Conservation (phyloP, 2,329 filamentous ascomycete genomes). For the Akanthomyces uredinophilus region DNA sequence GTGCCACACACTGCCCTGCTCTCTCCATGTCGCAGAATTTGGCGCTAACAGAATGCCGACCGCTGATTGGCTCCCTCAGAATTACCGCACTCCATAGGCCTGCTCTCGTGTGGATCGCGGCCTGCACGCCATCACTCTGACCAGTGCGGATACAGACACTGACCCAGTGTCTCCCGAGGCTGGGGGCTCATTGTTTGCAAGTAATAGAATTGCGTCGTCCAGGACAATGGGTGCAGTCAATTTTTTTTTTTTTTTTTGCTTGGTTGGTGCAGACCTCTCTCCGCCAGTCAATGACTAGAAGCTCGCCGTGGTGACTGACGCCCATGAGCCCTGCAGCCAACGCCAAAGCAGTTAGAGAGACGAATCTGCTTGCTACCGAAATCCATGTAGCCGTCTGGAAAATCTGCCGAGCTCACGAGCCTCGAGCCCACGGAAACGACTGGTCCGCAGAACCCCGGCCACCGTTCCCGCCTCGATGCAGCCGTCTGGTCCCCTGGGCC, state of each 20-base stretch:
- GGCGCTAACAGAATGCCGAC: neutral
- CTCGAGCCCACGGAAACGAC: neutral
- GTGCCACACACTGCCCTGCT: neutral
- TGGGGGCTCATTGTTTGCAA: too few species aligned
- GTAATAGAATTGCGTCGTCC: neutral
- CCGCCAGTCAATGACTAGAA: too few species aligned
- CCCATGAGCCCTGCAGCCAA: too few species aligned
- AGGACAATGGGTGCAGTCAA: too few species aligned
- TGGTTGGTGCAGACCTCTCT: too few species aligned
- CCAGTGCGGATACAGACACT: too few species aligned
- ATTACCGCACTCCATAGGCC: neutral
- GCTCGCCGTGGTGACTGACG: too few species aligned
- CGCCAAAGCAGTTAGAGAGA: too few species aligned
- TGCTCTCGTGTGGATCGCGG: neutral
- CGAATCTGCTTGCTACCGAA: too few species aligned
- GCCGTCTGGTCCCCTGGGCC: slow-evolving; percentile 1
- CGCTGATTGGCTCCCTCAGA: slow-evolving; percentile 9
- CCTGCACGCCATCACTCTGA: neutral
- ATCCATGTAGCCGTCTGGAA: too few species aligned
- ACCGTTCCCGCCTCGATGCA: slow-evolving; percentile 4
- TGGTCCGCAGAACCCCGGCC: neutral
- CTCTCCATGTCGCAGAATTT: neutral
- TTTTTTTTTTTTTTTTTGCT: too few species aligned
- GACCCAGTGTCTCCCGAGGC: too few species aligned
- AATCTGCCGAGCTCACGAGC: neutral